Percentiles rank a stretch among this genome's conserved stretches.
These are phyloP conservation scores for Phalaenopsis aphrodite DNA, from an alignment of 106 monocot species.

Conservation along the genomic window DNA sequence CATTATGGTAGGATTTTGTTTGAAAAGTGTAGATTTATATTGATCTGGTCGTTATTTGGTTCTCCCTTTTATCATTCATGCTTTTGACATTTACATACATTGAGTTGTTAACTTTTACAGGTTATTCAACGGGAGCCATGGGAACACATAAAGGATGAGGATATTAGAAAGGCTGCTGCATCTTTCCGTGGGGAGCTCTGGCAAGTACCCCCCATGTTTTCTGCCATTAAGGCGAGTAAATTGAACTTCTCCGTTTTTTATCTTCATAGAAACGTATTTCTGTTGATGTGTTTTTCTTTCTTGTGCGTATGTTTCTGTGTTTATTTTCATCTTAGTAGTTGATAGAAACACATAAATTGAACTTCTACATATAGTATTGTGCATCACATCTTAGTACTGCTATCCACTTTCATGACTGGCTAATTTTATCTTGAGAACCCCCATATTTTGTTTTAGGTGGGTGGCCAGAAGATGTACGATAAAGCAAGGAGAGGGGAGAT, in stretches of 20 bases:
- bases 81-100: neutral
- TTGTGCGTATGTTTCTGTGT: neutral
- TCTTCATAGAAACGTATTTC: neutral
- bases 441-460: constrained; percentile 37
- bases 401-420: neutral
- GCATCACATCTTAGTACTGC: neutral
- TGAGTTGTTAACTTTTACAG: constrained; percentile 19
- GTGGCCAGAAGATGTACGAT: constrained; percentile 92
- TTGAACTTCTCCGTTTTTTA: neutral
- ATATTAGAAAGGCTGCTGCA: constrained; percentile 63
- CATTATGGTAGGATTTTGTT: neutral
- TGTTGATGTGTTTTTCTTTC: neutral
- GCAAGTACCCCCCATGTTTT: constrained; percentile 99
- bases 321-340: neutral
- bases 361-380: neutral
- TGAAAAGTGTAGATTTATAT: neutral
- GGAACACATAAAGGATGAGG: constrained; percentile 96
- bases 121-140: constrained; percentile 93
- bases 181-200: constrained; percentile 87
- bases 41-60: neutral
- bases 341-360: no score
- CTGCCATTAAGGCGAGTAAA: constrained; percentile 80
- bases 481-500: constrained; percentile 96
- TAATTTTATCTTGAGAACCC: neutral
- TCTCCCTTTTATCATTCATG: neutral